A percentile compares a stretch with the other conserved stretches of the same genome.
phyloP scores from a whole-genome alignment of 164 flowering plant species.

The Stephania yunnanensis region DNA sequence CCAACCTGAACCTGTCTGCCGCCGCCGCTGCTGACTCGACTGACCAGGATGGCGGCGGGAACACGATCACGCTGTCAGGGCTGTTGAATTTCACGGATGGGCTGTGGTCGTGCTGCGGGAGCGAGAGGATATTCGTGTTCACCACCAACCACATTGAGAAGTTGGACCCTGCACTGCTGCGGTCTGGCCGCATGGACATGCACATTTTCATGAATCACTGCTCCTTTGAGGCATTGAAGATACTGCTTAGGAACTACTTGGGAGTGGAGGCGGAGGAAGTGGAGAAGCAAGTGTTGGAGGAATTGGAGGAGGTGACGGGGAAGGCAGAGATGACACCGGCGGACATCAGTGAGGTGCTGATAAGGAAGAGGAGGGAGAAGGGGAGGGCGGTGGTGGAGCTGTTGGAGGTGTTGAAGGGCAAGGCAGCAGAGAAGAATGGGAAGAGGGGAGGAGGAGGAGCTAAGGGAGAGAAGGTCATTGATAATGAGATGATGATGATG shows the following conservation, averaged over 20 bases:
- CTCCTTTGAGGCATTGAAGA: slow-evolving; percentile 49
- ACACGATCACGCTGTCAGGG: slow-evolving; percentile 74
- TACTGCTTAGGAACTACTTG: slow-evolving; percentile 61
- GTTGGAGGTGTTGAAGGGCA: slow-evolving; percentile 39
- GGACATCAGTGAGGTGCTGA: slow-evolving; percentile 76
- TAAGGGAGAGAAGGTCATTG: slow-evolving; percentile 11
- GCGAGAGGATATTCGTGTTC: slow-evolving; percentile 85
- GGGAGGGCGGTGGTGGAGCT: slow-evolving; percentile 48
- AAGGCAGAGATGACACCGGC: slow-evolving; percentile 83
- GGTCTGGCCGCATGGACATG: slow-evolving; percentile 91
- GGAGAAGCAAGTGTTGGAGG: slow-evolving; percentile 18
- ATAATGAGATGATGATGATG: neutral
- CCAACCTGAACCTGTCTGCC: neutral
- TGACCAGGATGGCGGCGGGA: slow-evolving; percentile 12
- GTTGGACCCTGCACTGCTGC: slow-evolving; percentile 75
- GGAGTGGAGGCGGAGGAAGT: slow-evolving; percentile 18
- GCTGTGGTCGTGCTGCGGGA: slow-evolving; percentile 89
- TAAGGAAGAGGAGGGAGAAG: slow-evolving; percentile 58
- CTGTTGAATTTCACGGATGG: slow-evolving; percentile 86
- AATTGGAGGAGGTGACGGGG: slow-evolving; percentile 36
- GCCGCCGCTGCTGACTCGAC: no score
- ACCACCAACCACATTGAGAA: slow-evolving; percentile 87
- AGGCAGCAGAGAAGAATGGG: slow-evolving; percentile 24
- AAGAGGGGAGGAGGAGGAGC: neutral
- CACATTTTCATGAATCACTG: slow-evolving; percentile 73